phyloP scores from a whole-genome alignment of 2,329 filamentous ascomycete genomes.

The Acephala macrosclerotiorum region DNA sequence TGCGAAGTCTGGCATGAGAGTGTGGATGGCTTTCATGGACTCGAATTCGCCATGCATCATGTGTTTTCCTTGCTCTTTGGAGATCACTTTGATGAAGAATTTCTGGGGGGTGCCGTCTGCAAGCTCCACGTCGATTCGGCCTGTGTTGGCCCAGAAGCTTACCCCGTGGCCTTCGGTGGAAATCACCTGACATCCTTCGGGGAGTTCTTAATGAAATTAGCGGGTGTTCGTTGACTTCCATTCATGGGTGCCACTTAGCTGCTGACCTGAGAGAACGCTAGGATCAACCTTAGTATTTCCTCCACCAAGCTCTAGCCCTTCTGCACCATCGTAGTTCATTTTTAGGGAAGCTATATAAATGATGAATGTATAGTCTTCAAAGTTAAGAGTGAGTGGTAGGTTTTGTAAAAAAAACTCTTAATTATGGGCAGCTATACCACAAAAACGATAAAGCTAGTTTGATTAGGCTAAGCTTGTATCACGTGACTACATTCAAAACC shows the following conservation, averaged over 20 bases:
- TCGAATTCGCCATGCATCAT: slow-evolving; percentile 50
- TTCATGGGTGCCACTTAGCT: slow-evolving; percentile 15
- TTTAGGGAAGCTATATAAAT: slow-evolving; percentile 15
- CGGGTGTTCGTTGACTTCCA: slow-evolving; percentile 10
- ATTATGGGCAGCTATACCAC: too few relatives aligned
- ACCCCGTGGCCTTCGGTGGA: slow-evolving; percentile 44
- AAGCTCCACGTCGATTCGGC: slow-evolving; percentile 43
- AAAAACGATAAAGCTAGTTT: too few relatives aligned
- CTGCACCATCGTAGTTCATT: slow-evolving; percentile 38
- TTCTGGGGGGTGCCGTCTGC: slow-evolving; percentile 38
- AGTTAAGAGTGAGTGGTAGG: too few relatives aligned
- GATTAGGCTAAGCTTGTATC: too few relatives aligned
- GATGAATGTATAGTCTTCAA: slow-evolving; percentile 13
- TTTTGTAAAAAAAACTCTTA: too few relatives aligned
- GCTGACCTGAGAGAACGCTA: slow-evolving; percentile 32
- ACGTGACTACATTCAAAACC: too few relatives aligned
- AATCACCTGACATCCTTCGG: slow-evolving; percentile 39
- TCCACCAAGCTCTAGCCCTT: slow-evolving; percentile 35
- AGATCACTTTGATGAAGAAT: slow-evolving; percentile 44
- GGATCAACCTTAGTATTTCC: slow-evolving; percentile 39
- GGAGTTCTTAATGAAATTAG: slow-evolving; percentile 38
- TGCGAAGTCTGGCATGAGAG: slow-evolving; percentile 23
- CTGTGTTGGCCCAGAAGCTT: slow-evolving; percentile 48
- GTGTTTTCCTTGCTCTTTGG: slow-evolving; percentile 30
- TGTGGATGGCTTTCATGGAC: slow-evolving; percentile 46